phyloP scores from a whole-genome alignment of 2,329 filamentous ascomycete species.

The Scorias spongiosa region DNA sequence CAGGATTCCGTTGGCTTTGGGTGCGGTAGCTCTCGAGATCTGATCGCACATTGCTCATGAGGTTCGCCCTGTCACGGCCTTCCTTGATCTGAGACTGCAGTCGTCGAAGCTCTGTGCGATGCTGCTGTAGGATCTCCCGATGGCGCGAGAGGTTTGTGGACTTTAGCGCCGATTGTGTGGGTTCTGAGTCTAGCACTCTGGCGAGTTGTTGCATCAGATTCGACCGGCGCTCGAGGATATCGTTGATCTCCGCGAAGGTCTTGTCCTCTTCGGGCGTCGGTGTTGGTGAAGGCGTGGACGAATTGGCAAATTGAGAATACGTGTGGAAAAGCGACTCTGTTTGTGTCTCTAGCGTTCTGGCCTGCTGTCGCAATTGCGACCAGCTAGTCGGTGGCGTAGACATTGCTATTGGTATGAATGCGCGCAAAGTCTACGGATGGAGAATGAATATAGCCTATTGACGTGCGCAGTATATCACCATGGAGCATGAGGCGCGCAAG shows the following conservation, averaged over 20 bases:
- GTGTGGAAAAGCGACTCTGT: constrained; percentile 70
- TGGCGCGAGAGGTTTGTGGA: constrained; percentile 89
- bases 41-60: constrained; percentile 76
- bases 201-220: constrained; percentile 64
- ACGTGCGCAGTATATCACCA: no score
- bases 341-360: constrained; percentile 78
- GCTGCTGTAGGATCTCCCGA: constrained; percentile 75
- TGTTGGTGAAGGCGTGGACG: constrained; percentile 63
- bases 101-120: constrained; percentile 66
- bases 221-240: constrained; percentile 77
- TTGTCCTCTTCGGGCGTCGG: constrained; percentile 71
- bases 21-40: constrained; percentile 78
- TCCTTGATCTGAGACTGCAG: constrained; percentile 59
- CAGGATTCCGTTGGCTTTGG: constrained; percentile 47
- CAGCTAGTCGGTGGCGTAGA: constrained; percentile 44
- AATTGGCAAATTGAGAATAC: constrained; percentile 81
- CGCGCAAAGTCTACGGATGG: no score
- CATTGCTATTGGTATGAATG: constrained; percentile 12
- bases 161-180: constrained; percentile 84
- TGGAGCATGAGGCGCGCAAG: neutral
- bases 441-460: no score
- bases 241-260: constrained; percentile 67
- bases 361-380: constrained; percentile 89
- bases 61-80: constrained; percentile 72
- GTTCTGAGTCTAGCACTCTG: constrained; percentile 85